A percentile compares a stretch with the other conserved stretches of the same genome.
Conservation (phyloP, 805 yeast genomes). For the Wickerhamiella musiphila region DNA sequence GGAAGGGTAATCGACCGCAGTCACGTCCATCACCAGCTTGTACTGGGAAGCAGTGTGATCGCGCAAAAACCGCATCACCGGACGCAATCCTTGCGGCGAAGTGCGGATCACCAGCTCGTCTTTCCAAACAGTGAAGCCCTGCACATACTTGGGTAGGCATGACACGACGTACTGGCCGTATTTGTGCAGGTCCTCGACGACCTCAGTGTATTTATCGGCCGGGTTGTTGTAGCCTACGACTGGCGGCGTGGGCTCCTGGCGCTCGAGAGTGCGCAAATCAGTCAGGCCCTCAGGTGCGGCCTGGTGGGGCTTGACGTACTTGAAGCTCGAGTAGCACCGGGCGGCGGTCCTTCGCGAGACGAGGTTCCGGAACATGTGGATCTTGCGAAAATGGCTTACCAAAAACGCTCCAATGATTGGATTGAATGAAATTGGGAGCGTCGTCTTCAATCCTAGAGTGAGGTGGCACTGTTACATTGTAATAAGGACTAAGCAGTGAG, state of each 20-base stretch:
- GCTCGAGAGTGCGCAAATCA: constrained; percentile 16
- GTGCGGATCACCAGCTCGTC: constrained; percentile 65
- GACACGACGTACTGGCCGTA: constrained; percentile 68
- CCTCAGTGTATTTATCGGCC: constrained; percentile 53
- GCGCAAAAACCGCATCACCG: constrained; percentile 50
- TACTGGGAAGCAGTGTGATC: constrained; percentile 71
- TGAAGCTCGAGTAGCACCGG: too few species aligned
- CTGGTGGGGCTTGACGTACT: constrained; percentile 9
- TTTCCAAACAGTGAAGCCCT: constrained; percentile 79
- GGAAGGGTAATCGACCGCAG: constrained; percentile 76
- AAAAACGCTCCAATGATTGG: too few species aligned
- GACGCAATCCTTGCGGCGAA: constrained; percentile 59
- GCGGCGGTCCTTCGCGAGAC: too few species aligned
- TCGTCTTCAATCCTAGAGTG: too few species aligned
- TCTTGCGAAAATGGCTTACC: too few species aligned
- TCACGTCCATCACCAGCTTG: constrained; percentile 61
- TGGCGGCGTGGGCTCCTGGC: constrained; percentile 20
- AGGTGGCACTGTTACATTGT: too few species aligned
- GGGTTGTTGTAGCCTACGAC: constrained; percentile 33
- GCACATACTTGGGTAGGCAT: constrained; percentile 64
- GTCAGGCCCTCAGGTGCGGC: constrained; percentile 21
- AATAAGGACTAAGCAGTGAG: too few species aligned
- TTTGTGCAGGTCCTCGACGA: constrained; percentile 54
- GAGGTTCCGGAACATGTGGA: too few species aligned
- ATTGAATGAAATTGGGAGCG: too few species aligned